Percentiles rank a stretch among this genome's conserved stretches.
Conservation (phyloP, 2,329 filamentous ascomycete genomes). For the Sordariomycetes sp. region DNA sequence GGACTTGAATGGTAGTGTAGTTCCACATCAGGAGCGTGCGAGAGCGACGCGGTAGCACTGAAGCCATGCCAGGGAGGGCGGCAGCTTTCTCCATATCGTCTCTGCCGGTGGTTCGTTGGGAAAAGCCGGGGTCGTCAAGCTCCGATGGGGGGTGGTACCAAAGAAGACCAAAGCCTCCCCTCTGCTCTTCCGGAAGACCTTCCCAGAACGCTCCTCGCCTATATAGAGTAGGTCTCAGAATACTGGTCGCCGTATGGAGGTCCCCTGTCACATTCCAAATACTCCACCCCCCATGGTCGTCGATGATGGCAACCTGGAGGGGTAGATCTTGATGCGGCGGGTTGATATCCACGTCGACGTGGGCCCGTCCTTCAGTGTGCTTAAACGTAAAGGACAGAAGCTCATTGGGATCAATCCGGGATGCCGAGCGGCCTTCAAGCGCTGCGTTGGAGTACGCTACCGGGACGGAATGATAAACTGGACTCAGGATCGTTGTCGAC, state of each 20-base stretch:
- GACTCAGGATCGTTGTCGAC: constrained; percentile 40
- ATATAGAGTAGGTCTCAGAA: not conserved
- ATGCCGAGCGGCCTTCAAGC: constrained; percentile 20
- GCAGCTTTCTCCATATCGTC: not conserved
- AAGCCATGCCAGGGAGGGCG: not conserved
- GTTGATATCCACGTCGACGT: constrained; percentile 57
- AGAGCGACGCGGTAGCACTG: not conserved
- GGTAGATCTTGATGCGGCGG: constrained; percentile 32
- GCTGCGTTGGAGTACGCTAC: constrained; percentile 10
- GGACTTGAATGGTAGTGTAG: constrained; percentile 1
- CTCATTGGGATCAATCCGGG: constrained; percentile 44
- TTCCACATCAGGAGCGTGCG: constrained; percentile 7
- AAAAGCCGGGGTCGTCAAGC: not conserved
- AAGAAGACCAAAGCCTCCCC: not conserved
- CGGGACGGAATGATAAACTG: constrained; percentile 32
- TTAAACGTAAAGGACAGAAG: constrained; percentile 39
- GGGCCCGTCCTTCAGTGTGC: constrained; percentile 41
- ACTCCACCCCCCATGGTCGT: constrained; percentile 55
- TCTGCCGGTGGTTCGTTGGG: not conserved
- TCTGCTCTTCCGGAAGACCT: not conserved
- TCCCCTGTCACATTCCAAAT: constrained; percentile 40
- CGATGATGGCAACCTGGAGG: constrained; percentile 56
- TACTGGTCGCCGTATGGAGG: not conserved
- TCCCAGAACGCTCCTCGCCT: not conserved
- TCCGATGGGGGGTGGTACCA: constrained; percentile 1